These are phyloP conservation scores for Toxoplasma gondii DNA, from an alignment of 169 alveolate species.

Conservation along the genomic window DNA sequence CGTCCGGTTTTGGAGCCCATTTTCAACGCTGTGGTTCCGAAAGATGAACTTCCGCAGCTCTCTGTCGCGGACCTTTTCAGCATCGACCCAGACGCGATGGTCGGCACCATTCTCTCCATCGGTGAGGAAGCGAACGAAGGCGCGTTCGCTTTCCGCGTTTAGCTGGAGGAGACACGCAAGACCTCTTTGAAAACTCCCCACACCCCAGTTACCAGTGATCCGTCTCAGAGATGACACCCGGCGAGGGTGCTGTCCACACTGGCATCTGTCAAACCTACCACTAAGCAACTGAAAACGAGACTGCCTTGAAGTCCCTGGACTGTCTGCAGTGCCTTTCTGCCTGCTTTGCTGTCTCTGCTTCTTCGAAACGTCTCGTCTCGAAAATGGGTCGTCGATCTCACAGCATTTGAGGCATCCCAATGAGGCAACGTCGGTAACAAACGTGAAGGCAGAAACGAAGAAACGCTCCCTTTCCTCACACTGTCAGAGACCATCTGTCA, in stretches of 20 bases:
- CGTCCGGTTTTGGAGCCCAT: slow-evolving; percentile 58
- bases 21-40: slow-evolving; percentile 36
- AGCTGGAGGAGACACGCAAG: background rate
- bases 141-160: background rate
- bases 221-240: background rate
- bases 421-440: too few relatives aligned
- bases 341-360: too few relatives aligned
- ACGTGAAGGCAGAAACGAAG: too few relatives aligned
- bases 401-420: too few relatives aligned
- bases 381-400: too few relatives aligned
- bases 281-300: too few relatives aligned
- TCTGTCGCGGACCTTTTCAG: slow-evolving; percentile 64
- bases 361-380: too few relatives aligned
- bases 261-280: too few relatives aligned
- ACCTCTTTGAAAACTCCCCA: background rate
- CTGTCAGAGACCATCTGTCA: too few relatives aligned
- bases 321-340: too few relatives aligned
- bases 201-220: background rate
- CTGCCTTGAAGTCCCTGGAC: too few relatives aligned
- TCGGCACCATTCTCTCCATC: slow-evolving; percentile 62
- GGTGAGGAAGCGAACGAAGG: background rate
- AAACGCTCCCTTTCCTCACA: too few relatives aligned
- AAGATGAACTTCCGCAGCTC: slow-evolving; percentile 55
- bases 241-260: background rate
- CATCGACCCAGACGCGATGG: slow-evolving; percentile 60